A percentile compares a stretch with the other conserved stretches of the same genome.
These are phyloP conservation scores for Tolypocladium tropicale DNA, from an alignment of 2,329 filamentous ascomycete genomes.

Conservation along the genomic window DNA sequence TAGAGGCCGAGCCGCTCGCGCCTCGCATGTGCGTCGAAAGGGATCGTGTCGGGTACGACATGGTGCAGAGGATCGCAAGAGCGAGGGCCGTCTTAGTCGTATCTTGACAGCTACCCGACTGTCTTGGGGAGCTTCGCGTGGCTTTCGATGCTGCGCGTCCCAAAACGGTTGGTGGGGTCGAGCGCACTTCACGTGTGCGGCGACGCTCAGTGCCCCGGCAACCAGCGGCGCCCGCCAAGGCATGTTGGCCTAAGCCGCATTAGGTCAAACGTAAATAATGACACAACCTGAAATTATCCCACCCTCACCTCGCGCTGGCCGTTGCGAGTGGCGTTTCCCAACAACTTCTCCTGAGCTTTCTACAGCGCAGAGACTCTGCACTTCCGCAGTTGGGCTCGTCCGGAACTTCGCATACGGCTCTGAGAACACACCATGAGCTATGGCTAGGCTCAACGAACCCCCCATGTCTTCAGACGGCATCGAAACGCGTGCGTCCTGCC, in stretches of 20 bases:
- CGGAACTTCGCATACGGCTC: not conserved
- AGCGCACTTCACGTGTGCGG: constrained; percentile 11
- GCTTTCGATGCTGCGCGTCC: not conserved
- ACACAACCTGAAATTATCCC: constrained; percentile 13
- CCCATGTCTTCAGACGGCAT: constrained; percentile 57
- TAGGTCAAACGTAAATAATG: constrained; percentile 23
- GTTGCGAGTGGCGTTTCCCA: not conserved
- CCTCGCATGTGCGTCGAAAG: constrained; percentile 60
- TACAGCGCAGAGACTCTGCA: not conserved
- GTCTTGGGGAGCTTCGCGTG: not conserved
- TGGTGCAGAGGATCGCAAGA: constrained; percentile 15
- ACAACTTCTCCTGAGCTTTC: not conserved
- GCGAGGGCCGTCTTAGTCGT: not conserved
- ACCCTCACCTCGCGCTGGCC: not conserved
- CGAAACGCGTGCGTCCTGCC: constrained; percentile 52
- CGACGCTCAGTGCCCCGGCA: constrained; percentile 15
- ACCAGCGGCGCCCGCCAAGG: constrained; percentile 10
- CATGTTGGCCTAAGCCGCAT: constrained; percentile 13
- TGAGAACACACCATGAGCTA: constrained; percentile 33
- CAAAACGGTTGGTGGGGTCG: constrained; percentile 15
- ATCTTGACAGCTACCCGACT: not conserved
- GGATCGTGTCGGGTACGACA: constrained; percentile 47
- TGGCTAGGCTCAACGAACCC: constrained; percentile 76
- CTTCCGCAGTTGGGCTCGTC: not conserved
- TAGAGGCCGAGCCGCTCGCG: constrained; percentile 38